Conservation (phyloP, 371 early-diverging fungal species). For the Massospora cicadina region DNA sequence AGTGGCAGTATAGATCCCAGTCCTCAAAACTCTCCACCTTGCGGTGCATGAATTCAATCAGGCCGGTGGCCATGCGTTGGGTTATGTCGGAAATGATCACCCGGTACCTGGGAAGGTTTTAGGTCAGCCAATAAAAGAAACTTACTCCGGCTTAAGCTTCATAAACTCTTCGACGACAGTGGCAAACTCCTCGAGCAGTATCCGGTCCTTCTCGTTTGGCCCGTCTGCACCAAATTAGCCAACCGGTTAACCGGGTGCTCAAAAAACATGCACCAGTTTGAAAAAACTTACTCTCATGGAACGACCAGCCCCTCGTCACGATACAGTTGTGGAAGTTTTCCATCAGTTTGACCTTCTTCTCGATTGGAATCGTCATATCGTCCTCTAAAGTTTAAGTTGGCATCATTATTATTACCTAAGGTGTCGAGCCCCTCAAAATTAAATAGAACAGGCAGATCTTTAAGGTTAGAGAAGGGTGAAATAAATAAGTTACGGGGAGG, state of each 20-base stretch:
- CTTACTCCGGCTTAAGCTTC: slow-evolving; percentile 39
- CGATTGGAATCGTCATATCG: slow-evolving; percentile 65
- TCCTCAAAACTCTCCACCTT: slow-evolving; percentile 57
- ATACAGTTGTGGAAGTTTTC: slow-evolving; percentile 61
- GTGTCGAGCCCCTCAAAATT: slow-evolving; percentile 92
- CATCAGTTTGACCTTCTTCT: slow-evolving; percentile 56
- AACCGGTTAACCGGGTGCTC: not conserved
- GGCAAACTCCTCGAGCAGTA: slow-evolving; percentile 69
- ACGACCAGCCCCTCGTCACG: slow-evolving; percentile 58
- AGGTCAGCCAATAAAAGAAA: not conserved
- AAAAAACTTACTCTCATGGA: slow-evolving; percentile 13
- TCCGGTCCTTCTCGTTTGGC: slow-evolving; percentile 84
- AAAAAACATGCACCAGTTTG: too few species aligned
- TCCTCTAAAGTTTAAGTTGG: slow-evolving; percentile 43
- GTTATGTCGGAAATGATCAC: slow-evolving; percentile 78
- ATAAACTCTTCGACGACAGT: slow-evolving; percentile 79
- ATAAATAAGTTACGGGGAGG: slow-evolving; percentile 40
- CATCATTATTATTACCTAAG: slow-evolving; percentile 26
- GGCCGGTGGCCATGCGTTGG: slow-evolving; percentile 79
- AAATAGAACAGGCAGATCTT: slow-evolving; percentile 82
- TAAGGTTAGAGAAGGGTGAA: not conserved
- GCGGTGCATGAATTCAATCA: slow-evolving; percentile 69
- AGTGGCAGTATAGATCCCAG: slow-evolving; percentile 91
- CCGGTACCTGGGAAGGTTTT: slow-evolving; percentile 35
- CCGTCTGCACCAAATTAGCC: slow-evolving; percentile 29